These are phyloP conservation scores for Colletotrichum navitas DNA, from an alignment of 2,329 filamentous ascomycete species.

Conservation along the genomic window DNA sequence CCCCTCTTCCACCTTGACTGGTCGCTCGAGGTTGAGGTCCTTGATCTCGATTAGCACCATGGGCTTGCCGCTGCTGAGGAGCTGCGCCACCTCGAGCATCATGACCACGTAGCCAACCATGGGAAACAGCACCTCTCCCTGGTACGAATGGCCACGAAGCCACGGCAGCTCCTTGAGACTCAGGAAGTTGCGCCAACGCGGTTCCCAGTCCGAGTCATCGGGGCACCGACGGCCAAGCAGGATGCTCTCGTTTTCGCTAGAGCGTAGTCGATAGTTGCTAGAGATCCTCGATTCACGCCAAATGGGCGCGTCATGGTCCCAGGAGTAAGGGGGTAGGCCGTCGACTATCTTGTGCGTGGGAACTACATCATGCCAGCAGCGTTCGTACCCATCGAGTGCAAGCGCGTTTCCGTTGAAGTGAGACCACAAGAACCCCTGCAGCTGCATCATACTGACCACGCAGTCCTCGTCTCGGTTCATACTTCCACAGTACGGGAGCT, in stretches of 20 bases:
- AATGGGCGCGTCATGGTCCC: constrained; percentile 34
- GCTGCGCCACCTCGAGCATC: constrained; percentile 36
- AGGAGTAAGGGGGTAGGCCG: constrained; percentile 43
- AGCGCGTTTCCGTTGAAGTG: not conserved
- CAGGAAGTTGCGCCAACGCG: constrained; percentile 37
- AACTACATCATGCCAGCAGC: not conserved
- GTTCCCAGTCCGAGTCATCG: constrained; percentile 8
- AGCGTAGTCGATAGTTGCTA: constrained; percentile 37
- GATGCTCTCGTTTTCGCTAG: constrained; percentile 10
- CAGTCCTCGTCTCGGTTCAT: constrained; percentile 12
- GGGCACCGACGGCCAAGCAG: constrained; percentile 16
- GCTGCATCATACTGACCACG: not conserved
- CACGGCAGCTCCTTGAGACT: constrained; percentile 56
- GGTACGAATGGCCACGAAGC: constrained; percentile 60
- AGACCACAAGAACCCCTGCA: constrained; percentile 12
- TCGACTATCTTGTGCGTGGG: constrained; percentile 36
- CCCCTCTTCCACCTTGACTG: constrained; percentile 15
- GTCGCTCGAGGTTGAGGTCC: constrained; percentile 18
- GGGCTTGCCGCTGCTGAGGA: not conserved
- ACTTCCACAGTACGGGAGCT: constrained; percentile 13
- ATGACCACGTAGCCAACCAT: constrained; percentile 52
- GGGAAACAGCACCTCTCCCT: constrained; percentile 57
- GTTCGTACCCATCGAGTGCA: not conserved
- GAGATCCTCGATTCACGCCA: constrained; percentile 26
- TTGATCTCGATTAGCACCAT: constrained; percentile 16